Evolutionary conservation across 2,329 filamentous ascomycete genomes (phyloP), one percentile per base, ranked within the genome.

Genomic region (Colletotrichum falcatum): DNA sequence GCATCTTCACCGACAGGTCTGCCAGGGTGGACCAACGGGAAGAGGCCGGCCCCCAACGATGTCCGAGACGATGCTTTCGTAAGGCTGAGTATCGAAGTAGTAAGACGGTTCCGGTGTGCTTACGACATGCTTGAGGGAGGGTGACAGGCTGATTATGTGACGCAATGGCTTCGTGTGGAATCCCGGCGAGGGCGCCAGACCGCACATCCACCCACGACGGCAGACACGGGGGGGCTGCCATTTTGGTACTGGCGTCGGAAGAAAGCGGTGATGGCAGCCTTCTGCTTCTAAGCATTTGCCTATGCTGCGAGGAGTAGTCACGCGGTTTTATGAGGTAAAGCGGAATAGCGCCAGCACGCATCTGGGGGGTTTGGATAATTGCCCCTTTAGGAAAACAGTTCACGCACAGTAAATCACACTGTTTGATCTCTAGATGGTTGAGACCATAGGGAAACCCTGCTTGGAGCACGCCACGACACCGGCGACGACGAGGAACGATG

Each of bases 161-260:
- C 67, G 64, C 58, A 62, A 67, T 62, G 44, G 49, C n/a, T 42
- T n/a, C 48, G 30, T 56, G 51, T 39, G 60, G 26, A 70, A 60
- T 70, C 33, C 62, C 56, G 51, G 46, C 39, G 30, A 37, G 33
- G n/a, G 59, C 26, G 53, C 54, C 66, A 42, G 48, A 49, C 46
- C 46, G 46, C 46, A 49, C 23, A 28, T 28, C 48, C 28, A 61
- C 63, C 51, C 67, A 56, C 66, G 51, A 61, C 51, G 44, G 67
- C 67, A 42, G 66, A 70, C 49, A 33, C 49, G 64, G 56, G 56
- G 46, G 33, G 53, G 33, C 26, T 30, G 55, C 63, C 58, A 33
- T 48, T 58, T 61, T 51, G 48, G 67, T 67, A 51, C 64, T 71
- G 59, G 64, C 53, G 58, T 48, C 67, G 67, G 67, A 66, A 44